These are phyloP conservation scores for Leucaena leucocephala DNA, from an alignment of 306 rosid genomes.

Conservation along the genomic window DNA sequence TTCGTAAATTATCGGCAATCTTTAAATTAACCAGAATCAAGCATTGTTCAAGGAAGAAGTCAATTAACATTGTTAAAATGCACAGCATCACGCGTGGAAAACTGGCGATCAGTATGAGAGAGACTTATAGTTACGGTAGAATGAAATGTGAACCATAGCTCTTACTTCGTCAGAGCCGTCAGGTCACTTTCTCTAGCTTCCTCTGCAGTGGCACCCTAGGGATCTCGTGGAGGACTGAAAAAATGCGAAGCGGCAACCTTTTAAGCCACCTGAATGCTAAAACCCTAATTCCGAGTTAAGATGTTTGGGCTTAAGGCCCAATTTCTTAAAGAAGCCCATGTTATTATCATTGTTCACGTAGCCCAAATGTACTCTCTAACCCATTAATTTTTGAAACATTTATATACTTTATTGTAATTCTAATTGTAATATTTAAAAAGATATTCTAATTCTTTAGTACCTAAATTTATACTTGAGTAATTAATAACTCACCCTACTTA, in stretches of 20 bases:
- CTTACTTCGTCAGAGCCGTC: constrained; percentile 22
- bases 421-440: no score
- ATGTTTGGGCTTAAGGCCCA: neutral
- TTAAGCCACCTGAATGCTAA: constrained; percentile 2
- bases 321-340: neutral
- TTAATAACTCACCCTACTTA: no score
- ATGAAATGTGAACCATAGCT: constrained; percentile 59
- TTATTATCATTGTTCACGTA: no score
- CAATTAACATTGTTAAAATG: neutral
- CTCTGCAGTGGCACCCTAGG: constrained; percentile 1
- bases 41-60: neutral
- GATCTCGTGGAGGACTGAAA: neutral
- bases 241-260: neutral
- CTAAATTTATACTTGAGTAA: no score
- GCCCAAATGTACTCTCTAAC: neutral
- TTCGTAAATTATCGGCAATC: no score
- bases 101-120: neutral
- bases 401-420: no score
- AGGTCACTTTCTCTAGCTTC: neutral
- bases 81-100: neutral
- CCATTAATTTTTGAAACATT: neutral
- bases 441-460: no score
- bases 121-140: constrained; percentile 56
- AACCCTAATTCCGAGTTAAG: constrained; percentile 40
- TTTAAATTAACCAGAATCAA: neutral